Percentiles rank a stretch among this genome's conserved stretches.
phyloP scores from a whole-genome alignment of 805 yeast species.

The Candida chilensis region DNA sequence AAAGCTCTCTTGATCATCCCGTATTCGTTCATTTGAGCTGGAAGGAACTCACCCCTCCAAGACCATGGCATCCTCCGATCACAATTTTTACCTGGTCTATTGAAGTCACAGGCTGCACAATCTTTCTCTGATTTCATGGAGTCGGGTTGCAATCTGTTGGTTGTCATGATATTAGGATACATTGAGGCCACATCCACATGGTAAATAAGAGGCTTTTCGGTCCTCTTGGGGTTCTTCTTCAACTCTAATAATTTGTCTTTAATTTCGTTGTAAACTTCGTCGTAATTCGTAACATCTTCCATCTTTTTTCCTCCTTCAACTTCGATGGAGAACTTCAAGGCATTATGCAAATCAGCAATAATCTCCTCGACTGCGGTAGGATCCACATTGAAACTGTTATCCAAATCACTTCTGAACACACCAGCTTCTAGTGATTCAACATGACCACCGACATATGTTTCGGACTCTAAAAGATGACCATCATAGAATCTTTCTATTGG shows the following conservation, averaged over 20 bases:
- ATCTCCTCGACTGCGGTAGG: conserved; percentile 78
- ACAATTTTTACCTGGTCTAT: conserved; percentile 89
- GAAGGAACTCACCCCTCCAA: conserved; percentile 96
- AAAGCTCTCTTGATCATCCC: conserved; percentile 80
- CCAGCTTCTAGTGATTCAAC: conserved; percentile 98
- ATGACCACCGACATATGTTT: conserved; percentile 98
- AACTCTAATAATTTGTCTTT: conserved; percentile 45
- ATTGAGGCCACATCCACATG: conserved; percentile 99
- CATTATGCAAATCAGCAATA: conserved; percentile 59
- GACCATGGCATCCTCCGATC: conserved; percentile 92
- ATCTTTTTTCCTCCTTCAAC: conserved; percentile 69
- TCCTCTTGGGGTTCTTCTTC: conserved; percentile 51
- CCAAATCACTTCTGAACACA: conserved; percentile 85
- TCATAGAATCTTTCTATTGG: conserved; percentile 92
- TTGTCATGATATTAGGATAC: conserved; percentile 98
- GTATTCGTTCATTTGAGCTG: conserved; percentile 87
- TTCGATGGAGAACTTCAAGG: conserved; percentile 74
- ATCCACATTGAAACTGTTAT: conserved; percentile 68
- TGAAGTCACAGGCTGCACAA: conserved; percentile 96
- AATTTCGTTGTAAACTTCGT: conserved; percentile 61
- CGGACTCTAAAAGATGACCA: conserved; percentile 90
- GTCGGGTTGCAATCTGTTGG: conserved; percentile 95
- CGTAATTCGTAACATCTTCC: conserved; percentile 75
- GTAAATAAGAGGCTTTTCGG: conserved; percentile 80
- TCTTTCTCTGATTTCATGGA: conserved; percentile 92